A percentile compares a stretch with the other conserved stretches of the same genome.
These are phyloP conservation scores for Plasmodium reichenowi DNA, from an alignment of 169 alveolate genomes.

Conservation along the genomic window DNA sequence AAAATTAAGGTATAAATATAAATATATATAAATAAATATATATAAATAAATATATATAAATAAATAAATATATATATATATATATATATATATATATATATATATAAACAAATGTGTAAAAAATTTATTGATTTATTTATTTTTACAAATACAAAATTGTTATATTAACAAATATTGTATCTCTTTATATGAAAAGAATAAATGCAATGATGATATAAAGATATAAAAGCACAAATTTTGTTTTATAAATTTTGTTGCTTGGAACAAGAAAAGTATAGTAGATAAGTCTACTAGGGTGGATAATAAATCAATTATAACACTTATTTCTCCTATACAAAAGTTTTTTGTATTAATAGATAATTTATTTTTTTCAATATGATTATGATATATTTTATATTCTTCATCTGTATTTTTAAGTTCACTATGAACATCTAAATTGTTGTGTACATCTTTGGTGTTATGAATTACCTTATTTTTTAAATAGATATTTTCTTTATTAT, in stretches of 20 bases:
- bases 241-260: conserved; percentile 33
- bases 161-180: conserved; percentile 36
- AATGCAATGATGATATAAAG: conserved; percentile 39
- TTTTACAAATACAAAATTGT: no score
- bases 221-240: conserved; percentile 44
- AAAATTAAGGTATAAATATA: no score
- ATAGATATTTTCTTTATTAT: neutral
- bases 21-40: no score
- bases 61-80: no score
- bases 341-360: conserved; percentile 11
- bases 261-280: conserved; percentile 29
- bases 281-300: conserved; percentile 43
- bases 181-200: conserved; percentile 65
- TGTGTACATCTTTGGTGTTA: neutral
- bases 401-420: neutral
- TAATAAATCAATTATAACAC: conserved; percentile 38
- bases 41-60: no score
- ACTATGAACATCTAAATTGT: neutral
- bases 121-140: no score
- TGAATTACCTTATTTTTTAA: neutral
- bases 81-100: no score
- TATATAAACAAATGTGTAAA: no score
- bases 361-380: neutral
- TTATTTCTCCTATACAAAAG: conserved; percentile 41
- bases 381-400: neutral